Evolutionary conservation across 225 moss, liverwort and hornwort genomes (phyloP), one percentile per base, ranked within the genome.

Genomic region (Takakia lepidozioides): DNA sequence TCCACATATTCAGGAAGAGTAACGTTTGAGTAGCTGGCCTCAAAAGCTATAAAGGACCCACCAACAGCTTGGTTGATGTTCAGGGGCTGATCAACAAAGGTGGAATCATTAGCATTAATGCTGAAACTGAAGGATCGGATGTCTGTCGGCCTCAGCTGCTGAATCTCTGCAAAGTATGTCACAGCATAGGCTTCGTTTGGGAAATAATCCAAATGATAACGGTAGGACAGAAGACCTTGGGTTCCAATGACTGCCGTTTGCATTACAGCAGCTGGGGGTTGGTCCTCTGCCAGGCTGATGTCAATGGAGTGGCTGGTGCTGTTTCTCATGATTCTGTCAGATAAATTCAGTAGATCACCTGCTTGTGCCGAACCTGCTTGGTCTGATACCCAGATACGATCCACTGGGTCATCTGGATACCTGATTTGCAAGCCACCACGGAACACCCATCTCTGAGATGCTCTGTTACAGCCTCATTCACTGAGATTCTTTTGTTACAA

Each of bases 371-470:
- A 32, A 9, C 35, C 52, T 5, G 47, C 74, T 17, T 25, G 35
- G 55, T 80, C 79, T 13, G 79, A 70, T 18, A 60, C 38, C 80
- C 80, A 80, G 22, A 80, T 71, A 15, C 80, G 47, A 51, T 80
- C 80, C 2, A 57, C 27, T 5, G 70, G 72, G 46, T 80, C 80
- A 21, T 67, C 66, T 39, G 80, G 80, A 48, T 34, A 58, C 58
- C 58, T 58, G 36, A 37, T 0, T n/a, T n/a, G n/a, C n/a, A n/a
- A n/a, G n/a, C n/a, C n/a, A n/a, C n/a, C n/a, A n/a, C n/a, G n/a
- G n/a, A n/a, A n/a, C n/a, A n/a, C n/a, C n/a, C n/a, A n/a, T n/a
- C n/a, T n/a, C n/a, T n/a, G n/a, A n/a, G n/a, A n/a, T n/a, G n/a
- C n/a, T n/a, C n/a, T n/a, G n/a, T n/a, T n/a, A n/a, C n/a, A n/a